Conservation (phyloP, 305 asterid genomes). For the Coffea humblotiana region DNA sequence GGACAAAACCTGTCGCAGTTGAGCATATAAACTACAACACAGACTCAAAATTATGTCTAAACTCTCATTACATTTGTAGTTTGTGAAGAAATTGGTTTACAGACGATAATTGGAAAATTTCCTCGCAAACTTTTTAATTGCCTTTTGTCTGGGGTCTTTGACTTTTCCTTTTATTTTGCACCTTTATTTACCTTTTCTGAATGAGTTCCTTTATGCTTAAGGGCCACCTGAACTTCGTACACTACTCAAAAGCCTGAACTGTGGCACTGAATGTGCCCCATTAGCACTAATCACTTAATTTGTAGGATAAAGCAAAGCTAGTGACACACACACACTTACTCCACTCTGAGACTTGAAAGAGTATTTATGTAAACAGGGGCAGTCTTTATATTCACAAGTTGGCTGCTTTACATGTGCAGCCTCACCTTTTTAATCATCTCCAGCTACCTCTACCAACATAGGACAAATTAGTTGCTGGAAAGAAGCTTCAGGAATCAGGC, state of each 20-base stretch:
- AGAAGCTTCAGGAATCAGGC: constrained; percentile 1
- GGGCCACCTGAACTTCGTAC: not conserved
- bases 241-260: not conserved
- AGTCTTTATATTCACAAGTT: constrained; percentile 16
- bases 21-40: no score
- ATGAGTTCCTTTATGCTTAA: not conserved
- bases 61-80: no score
- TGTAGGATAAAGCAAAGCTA: constrained; percentile 4
- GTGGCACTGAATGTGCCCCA: not conserved
- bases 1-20: no score
- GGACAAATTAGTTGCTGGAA: constrained; percentile 22
- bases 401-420: constrained; percentile 21
- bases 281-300: not conserved
- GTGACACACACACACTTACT: not conserved
- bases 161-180: not conserved
- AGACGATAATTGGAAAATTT: not conserved
- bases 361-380: not conserved
- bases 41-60: no score
- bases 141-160: not conserved
- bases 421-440: constrained; percentile 12
- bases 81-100: no score
- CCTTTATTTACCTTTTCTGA: not conserved
- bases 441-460: constrained; percentile 15
- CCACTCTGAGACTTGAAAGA: not conserved
- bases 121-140: not conserved